These are phyloP conservation scores for Hyphopichia wangnamkhiaoensis DNA, from an alignment of 1,139 yeast genomes.

Conservation along the genomic window DNA sequence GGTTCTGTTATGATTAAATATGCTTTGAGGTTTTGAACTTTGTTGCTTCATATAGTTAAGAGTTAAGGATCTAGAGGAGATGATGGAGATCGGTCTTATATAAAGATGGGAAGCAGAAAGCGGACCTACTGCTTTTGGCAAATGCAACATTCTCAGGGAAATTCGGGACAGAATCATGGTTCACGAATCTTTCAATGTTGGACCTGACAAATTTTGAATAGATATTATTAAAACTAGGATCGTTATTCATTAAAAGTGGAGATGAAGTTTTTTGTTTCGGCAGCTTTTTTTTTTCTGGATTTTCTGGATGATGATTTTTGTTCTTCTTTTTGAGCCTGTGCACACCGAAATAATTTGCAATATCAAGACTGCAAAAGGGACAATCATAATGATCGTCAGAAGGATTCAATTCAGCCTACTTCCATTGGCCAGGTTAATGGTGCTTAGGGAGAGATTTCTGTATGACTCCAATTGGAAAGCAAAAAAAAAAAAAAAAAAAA, in stretches of 20 bases:
- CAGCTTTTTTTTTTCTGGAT: neutral
- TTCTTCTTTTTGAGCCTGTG: neutral
- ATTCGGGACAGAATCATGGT: neutral
- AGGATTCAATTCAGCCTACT: too few relatives aligned
- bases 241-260: too few relatives aligned
- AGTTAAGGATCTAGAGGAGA: constrained; percentile 1
- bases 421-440: too few relatives aligned
- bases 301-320: neutral
- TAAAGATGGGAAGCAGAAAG: neutral
- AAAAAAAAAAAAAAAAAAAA: too few relatives aligned
- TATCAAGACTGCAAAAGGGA: too few relatives aligned
- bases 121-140: neutral
- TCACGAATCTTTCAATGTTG: neutral
- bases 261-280: neutral
- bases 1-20: neutral
- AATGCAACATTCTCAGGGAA: neutral
- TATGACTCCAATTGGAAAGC: too few relatives aligned
- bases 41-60: neutral
- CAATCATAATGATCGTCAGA: too few relatives aligned
- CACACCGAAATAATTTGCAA: too few relatives aligned
- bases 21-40: neutral
- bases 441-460: too few relatives aligned
- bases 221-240: neutral
- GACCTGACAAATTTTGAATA: too few relatives aligned
- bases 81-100: neutral